Base-by-base conservation (phyloP, 495 filamentous ascomycete genomes). In the Umbilicaria muhlenbergii region DNA sequence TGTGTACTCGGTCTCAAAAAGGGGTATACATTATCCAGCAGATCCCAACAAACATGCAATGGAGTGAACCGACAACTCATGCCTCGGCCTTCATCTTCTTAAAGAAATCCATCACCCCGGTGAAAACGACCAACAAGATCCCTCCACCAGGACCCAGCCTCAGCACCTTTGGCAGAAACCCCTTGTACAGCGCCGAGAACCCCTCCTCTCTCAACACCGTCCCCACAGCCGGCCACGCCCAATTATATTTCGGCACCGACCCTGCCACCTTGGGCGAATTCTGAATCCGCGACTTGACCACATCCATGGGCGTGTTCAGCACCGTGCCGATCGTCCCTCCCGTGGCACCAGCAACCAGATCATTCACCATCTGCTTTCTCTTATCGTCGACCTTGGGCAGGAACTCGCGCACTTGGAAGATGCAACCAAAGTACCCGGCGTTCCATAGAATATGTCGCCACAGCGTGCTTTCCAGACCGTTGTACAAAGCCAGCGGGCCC, bases 371-470 rank as follows among this genome's bases (percentile, higher is more conserved):
- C 60, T 94, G 79, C 47, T 77, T 71, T 42, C 64, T 67, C 73
- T 94, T 94, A 62, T 80, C 82, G 44, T 81, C 74, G 4, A 75
- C 70, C 56, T 77, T 73, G 33, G 91, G 91, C 17, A 98, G 58
- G 51, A 94, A 67, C 37, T 74, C 71, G 54, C 86, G 83, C 44
- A 94, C 83, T 65, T 98, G 91, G 74, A 86, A 88, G 64, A 98
- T 98, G 65, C 86, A 87, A 53, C 91, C 91, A 60, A 98, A 98
- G 70, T 98, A 98, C 37, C 91, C 91, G 7, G 83, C 73, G 62
- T 98, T 98, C 91, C 91, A 98, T 45, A 95, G 71, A 42, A 95
- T 76, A 65, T 98, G 91, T 50, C 91, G 81, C 91, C 91, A 98
- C 59, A 95, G 66, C 19, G 91, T 98, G 34, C 81, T 85, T 64